A percentile compares a stretch with the other conserved stretches of the same genome.
phyloP scores from a whole-genome alignment of 2,329 filamentous ascomycete species.

The Helotiales sp. region DNA sequence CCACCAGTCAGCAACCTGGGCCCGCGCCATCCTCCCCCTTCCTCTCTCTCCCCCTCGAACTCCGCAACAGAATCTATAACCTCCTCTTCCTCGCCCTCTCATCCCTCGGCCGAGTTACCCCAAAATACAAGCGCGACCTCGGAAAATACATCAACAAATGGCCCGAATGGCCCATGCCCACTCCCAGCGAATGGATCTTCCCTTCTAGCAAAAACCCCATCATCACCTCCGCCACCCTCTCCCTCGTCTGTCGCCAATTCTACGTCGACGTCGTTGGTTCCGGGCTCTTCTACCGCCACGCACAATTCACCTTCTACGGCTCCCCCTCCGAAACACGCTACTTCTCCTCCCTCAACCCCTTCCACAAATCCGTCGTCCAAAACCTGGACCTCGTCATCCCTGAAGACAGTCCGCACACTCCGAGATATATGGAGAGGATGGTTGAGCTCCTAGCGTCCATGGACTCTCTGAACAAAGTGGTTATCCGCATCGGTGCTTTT shows the following conservation, averaged over 20 bases:
- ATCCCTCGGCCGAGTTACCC: too few species aligned
- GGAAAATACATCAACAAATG: not conserved
- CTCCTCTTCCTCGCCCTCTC: not conserved
- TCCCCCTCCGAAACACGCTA: conserved; percentile 4
- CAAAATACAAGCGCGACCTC: not conserved
- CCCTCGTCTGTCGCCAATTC: conserved; percentile 13
- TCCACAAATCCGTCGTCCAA: conserved; percentile 4
- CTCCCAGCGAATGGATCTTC: too few species aligned
- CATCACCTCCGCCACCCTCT: not conserved
- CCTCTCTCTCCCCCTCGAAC: conserved; percentile 2
- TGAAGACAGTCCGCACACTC: not conserved
- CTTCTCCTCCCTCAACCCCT: conserved; percentile 15
- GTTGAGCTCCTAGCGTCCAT: not conserved
- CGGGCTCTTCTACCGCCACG: conserved; percentile 8
- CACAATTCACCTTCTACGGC: conserved; percentile 1
- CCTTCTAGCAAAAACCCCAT: too few species aligned
- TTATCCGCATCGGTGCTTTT: not conserved
- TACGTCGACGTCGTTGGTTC: conserved; percentile 19
- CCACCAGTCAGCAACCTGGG: conserved; percentile 13
- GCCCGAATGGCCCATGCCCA: too few species aligned
- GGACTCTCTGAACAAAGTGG: not conserved
- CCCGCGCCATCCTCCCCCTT: not conserved
- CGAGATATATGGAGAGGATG: too few species aligned
- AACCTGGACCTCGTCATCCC: not conserved
- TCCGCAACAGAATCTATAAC: conserved; percentile 15